Percentiles rank a stretch among this genome's conserved stretches.
These are phyloP conservation scores for Parasarocladium wereldwijsianum DNA, from an alignment of 2,329 filamentous ascomycete genomes.

Conservation along the genomic window DNA sequence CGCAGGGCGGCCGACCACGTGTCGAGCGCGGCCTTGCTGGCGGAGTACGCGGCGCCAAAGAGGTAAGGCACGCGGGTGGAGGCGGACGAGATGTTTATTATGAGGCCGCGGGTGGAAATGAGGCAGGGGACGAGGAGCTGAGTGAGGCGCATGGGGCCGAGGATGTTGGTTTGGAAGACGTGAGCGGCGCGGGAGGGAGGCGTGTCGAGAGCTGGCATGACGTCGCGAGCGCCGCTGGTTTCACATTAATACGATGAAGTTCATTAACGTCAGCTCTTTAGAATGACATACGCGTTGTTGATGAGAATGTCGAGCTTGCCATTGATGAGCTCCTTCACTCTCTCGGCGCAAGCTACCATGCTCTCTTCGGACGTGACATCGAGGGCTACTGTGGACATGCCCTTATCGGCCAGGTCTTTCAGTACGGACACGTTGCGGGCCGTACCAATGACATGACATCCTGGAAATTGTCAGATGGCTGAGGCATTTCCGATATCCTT, in stretches of 20 bases:
- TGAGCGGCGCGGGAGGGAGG: slow-evolving; percentile 35
- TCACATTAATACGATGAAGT: no score
- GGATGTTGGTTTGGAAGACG: slow-evolving; percentile 43
- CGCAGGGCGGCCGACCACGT: slow-evolving; percentile 38
- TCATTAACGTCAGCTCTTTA: background rate
- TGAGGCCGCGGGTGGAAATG: slow-evolving; percentile 32
- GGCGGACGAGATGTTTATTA: slow-evolving; percentile 40
- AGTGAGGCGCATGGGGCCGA: slow-evolving; percentile 40
- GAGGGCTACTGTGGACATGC: slow-evolving; percentile 15
- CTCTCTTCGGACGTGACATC: slow-evolving; percentile 23
- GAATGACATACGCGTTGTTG: slow-evolving; percentile 18
- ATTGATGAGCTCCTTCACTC: slow-evolving; percentile 18
- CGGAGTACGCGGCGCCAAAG: slow-evolving; percentile 38
- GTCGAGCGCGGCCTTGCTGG: slow-evolving; percentile 39
- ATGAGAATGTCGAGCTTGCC: slow-evolving; percentile 26
- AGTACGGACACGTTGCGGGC: slow-evolving; percentile 8
- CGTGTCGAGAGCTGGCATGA: slow-evolving; percentile 35
- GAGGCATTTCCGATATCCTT: background rate
- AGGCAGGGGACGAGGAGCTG: slow-evolving; percentile 34
- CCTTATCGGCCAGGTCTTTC: slow-evolving; percentile 7
- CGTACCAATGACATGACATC: slow-evolving; percentile 10
- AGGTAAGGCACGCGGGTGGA: slow-evolving; percentile 35
- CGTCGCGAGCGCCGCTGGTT: slow-evolving; percentile 32
- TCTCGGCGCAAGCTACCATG: slow-evolving; percentile 16
- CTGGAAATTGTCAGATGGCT: slow-evolving; percentile 6